Evolutionary conservation across 2,329 filamentous ascomycete species (phyloP).

Genomic region (Trichocomaceae sp.): DNA sequence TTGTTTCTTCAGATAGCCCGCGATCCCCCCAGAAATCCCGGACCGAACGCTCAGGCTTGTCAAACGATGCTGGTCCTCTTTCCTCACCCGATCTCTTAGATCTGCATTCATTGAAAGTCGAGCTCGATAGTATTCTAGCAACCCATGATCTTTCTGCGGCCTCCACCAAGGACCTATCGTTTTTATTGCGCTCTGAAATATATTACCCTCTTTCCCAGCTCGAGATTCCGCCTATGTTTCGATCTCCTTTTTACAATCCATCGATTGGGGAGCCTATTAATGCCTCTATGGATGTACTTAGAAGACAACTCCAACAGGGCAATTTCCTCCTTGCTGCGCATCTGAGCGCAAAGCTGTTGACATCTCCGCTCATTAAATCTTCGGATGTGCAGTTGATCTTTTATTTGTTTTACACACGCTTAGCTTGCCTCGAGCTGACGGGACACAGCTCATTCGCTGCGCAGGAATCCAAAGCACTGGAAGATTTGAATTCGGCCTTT

Average conservation of each 20-base stretch:
- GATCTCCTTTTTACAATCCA: conserved; percentile 60
- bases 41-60: conserved; percentile 12
- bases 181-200: conserved; percentile 69
- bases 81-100: conserved; percentile 32
- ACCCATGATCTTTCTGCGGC: conserved; percentile 32
- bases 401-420: conserved; percentile 68
- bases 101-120: conserved; percentile 13
- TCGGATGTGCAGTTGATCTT: conserved; percentile 63
- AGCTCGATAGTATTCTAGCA: conserved; percentile 20
- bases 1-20: conserved; percentile 17
- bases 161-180: conserved; percentile 68
- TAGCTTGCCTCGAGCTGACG: conserved; percentile 75
- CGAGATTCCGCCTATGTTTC: conserved; percentile 58
- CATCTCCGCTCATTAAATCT: conserved; percentile 35
- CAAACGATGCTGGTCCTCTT: conserved; percentile 20
- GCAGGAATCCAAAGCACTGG: conserved; percentile 57
- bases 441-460: conserved; percentile 63
- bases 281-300: conserved; percentile 42
- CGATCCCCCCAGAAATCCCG: conserved; percentile 13
- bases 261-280: conserved; percentile 50
- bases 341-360: conserved; percentile 37
- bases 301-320: conserved; percentile 61
- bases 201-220: conserved; percentile 72
- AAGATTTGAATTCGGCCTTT: conserved; percentile 54
- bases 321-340: conserved; percentile 73